phyloP scores from a whole-genome alignment of 2,329 filamentous ascomycete species.

The Cladophialophora exuberans region DNA sequence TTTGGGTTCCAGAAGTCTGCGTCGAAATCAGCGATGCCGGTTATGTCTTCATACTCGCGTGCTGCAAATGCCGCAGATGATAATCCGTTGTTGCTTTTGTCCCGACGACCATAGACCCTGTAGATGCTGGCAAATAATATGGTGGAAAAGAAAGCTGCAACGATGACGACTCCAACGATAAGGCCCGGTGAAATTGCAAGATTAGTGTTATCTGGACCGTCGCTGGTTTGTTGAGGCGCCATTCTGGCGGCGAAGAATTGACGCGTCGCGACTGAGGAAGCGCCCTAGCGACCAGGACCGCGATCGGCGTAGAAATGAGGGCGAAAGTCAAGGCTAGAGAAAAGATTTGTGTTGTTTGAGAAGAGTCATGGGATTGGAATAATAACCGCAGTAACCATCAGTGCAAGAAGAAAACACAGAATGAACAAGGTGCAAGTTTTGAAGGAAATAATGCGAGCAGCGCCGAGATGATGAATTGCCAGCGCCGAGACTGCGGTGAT shows the following conservation, averaged over 20 bases:
- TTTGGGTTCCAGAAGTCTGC: conserved; percentile 29
- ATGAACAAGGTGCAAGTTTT: too few species aligned
- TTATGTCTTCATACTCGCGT: conserved; percentile 10
- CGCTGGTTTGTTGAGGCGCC: conserved; percentile 6
- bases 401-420: too few species aligned
- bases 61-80: not conserved
- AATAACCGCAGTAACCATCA: too few species aligned
- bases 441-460: too few species aligned
- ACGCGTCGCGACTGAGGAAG: not conserved
- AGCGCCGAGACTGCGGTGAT: not conserved
- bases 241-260: not conserved
- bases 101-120: conserved; percentile 15
- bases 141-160: conserved; percentile 16
- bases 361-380: too few species aligned
- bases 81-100: not conserved
- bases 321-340: not conserved
- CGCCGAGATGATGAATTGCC: too few species aligned
- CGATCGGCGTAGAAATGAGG: not conserved
- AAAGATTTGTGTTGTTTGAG: too few species aligned
- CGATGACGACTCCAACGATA: conserved; percentile 28
- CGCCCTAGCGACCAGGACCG: not conserved
- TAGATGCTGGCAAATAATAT: conserved; percentile 25
- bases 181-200: conserved; percentile 21
- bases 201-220: conserved; percentile 1
- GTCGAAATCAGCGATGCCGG: conserved; percentile 6